phyloP scores from a whole-genome alignment of 768 basidiomycete species.

The Termitomyces eurrhizus region DNA sequence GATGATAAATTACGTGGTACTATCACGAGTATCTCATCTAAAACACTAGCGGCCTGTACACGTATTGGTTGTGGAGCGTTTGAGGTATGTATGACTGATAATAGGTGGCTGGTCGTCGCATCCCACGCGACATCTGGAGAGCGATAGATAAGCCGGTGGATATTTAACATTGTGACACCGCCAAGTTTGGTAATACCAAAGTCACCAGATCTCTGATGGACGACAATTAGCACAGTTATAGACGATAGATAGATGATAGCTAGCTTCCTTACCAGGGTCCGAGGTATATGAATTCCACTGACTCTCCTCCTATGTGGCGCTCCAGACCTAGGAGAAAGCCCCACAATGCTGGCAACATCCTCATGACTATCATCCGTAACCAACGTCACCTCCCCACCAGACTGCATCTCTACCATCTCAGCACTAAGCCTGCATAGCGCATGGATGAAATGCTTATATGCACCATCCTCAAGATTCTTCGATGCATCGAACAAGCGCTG shows the following conservation, averaged over 20 bases:
- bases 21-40: conserved; percentile 78
- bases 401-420: conserved; percentile 93
- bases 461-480: conserved; percentile 75
- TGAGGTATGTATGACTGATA: conserved; percentile 68
- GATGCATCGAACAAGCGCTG: conserved; percentile 86
- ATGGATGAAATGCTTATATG: conserved; percentile 72
- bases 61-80: conserved; percentile 76
- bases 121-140: conserved; percentile 84
- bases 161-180: conserved; percentile 74
- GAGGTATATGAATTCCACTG: conserved; percentile 85
- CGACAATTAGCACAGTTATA: background rate
- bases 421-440: conserved; percentile 84
- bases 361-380: conserved; percentile 37
- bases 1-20: conserved; percentile 69
- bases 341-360: conserved; percentile 29
- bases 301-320: conserved; percentile 62
- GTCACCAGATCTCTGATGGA: conserved; percentile 78
- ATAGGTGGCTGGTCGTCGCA: conserved; percentile 72
- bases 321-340: conserved; percentile 37
- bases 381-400: conserved; percentile 32
- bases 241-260: background rate
- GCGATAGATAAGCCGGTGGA: conserved; percentile 83
- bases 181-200: conserved; percentile 91
- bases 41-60: conserved; percentile 81
- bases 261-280: conserved; percentile 57